Base-by-base conservation (phyloP, 2,329 filamentous ascomycete species). In the Alternaria brassicicola region DNA sequence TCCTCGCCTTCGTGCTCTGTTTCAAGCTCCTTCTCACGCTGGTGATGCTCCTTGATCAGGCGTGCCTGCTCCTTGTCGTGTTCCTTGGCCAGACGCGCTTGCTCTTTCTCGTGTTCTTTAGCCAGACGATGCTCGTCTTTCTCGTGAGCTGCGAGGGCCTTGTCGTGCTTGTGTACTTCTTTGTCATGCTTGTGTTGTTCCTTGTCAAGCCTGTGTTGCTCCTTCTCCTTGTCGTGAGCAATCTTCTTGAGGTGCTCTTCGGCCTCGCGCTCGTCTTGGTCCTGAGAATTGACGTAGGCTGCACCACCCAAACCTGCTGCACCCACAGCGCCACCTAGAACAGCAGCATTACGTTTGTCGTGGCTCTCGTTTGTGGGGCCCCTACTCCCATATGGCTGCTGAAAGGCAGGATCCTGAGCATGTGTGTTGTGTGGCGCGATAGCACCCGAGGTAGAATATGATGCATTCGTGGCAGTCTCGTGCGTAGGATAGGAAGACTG, bases 181-280 rank as follows among this genome's bases (percentile, higher is more conserved):
- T 72, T 71, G 26, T 71, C 61, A 8, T 67, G 67, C 57, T 72
- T 62, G 23, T 53, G 30, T 48, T 45, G 55, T 53, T 64, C 62
- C 35, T 69, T 68, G 41, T 64, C 55, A 6, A 65, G 45, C 17
- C 53, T 54, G 38, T 67, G 63, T 17, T 62, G 57, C 28, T 64
- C 67, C 49, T 69, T 66, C 33, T 70, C 63, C 12, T 50, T 49
- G 6, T 63, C 60, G 12, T 61, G 52, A 5, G 57, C 45, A 13
- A 64, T 62, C 54, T 48, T 69, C 52, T 45, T 72, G 63, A 42
- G 61, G 38, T 33, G 53, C 36, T 72, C 67, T 17, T 73, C 73
- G 26, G 74, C 65, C 5, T 69, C 72, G 49, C 70, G 71, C 15
- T 73, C 69, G 33, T 77, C 69, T 23, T 62, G 48, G 15, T 73